Evolutionary conservation across 2,329 filamentous ascomycete species (phyloP).

Genomic region (Neonectria ditissima): DNA sequence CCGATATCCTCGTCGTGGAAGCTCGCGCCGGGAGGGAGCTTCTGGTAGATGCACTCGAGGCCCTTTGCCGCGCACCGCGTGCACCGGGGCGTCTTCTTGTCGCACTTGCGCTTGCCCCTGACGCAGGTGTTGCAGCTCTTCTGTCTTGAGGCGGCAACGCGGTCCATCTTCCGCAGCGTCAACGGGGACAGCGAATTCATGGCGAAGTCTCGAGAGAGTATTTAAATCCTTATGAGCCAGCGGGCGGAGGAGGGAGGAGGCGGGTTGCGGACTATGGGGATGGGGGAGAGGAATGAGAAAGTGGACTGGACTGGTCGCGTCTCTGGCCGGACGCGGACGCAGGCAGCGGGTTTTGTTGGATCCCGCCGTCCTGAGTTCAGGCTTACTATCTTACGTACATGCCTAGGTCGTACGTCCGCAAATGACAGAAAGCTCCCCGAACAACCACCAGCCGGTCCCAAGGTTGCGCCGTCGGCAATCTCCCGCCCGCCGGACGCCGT

Average conservation of each 20-base stretch:
- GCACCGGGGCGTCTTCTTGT: constrained; percentile 58
- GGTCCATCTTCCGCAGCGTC: constrained; percentile 46
- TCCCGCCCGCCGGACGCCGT: constrained; percentile 7
- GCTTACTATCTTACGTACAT: background rate
- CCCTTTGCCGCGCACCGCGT: constrained; percentile 57
- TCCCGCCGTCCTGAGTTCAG: constrained; percentile 5
- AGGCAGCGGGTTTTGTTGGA: constrained; percentile 6
- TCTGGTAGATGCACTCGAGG: constrained; percentile 57
- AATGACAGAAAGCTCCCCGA: background rate
- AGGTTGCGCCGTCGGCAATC: constrained; percentile 30
- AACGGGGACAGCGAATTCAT: constrained; percentile 45
- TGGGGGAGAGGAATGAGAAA: constrained; percentile 4
- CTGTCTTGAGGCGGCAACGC: constrained; percentile 58
- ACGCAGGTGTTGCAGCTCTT: constrained; percentile 64
- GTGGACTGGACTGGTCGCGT: background rate
- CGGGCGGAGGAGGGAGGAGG: constrained; percentile 10
- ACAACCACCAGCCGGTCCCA: constrained; percentile 28
- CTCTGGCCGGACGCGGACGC: background rate
- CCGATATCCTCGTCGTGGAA: constrained; percentile 40
- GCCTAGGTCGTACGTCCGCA: background rate
- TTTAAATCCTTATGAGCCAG: constrained; percentile 19
- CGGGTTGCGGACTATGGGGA: background rate
- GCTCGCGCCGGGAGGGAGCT: constrained; percentile 44
- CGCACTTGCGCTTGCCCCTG: constrained; percentile 60
- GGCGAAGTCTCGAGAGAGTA: constrained; percentile 12